Base-by-base conservation (phyloP, 2,329 filamentous ascomycete species). In the Podosphaera aphanis region DNA sequence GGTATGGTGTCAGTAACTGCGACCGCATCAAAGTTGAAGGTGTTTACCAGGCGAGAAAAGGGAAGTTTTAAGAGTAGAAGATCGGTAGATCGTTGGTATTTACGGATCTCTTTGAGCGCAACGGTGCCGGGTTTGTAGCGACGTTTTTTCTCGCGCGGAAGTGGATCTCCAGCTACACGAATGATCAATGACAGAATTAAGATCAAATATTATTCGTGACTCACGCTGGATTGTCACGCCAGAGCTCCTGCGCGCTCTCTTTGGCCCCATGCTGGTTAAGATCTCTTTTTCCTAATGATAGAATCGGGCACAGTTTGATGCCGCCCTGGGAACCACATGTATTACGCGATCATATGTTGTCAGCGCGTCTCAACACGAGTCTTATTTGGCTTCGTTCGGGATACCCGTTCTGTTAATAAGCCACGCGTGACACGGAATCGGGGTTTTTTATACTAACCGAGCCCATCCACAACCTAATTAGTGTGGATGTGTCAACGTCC, bases 41-140 rank as follows among this genome's bases (percentile, higher is more conserved):
- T 64, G 49, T 38, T 27, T 57, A 79, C 83, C 48, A 90, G 68
- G 60, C 83, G 74, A 53, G 82, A 72, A 63, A 90, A 88, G 13
- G 83, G 82, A 7, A 86, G 68, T 63, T 85, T 86, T 54, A 71
- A 70, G 53, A 95, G 71, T 43, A 95, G 66, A 25, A 95, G 74
- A 57, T 95, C 86, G 49, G 84, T 93, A 50, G 76, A 82, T 63
- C 78, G 81, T 65, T 95, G 90, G 62, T 92, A 92, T 57, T 74
- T 76, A 61, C 86, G 73, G 62, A 95, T 95, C 66, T 95, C 88
- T 63, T 81, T 79, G 46, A 95, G 71, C 46, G 90, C 88, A 53
- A 83, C 71, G 38, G 86, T 94, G 58, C 85, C 85, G 1, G 81
- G 81, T 47, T 67, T 72, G 58, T 83, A 85, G 52, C 81, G 72